Conservation (phyloP, 495 filamentous ascomycete genomes). For the Annulohypoxylon bovei region DNA sequence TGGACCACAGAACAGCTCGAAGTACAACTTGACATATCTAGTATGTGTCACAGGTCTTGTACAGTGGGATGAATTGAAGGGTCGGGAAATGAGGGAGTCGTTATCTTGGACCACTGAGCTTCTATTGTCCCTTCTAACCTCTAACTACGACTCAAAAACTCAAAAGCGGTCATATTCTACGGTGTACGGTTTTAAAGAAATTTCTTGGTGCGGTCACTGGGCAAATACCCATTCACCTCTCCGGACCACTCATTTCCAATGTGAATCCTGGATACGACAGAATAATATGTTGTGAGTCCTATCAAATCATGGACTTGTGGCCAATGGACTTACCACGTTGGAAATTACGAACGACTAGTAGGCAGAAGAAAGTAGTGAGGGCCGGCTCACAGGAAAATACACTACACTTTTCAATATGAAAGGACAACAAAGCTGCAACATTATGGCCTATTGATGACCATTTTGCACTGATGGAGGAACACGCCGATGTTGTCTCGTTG, state of each 20-base stretch:
- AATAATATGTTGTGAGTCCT: constrained; percentile 22
- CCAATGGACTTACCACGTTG: constrained; percentile 22
- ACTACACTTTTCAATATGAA: background rate
- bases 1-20: background rate
- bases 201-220: constrained; percentile 31
- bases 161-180: background rate
- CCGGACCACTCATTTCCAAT: constrained; percentile 4
- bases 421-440: background rate
- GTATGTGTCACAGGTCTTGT: constrained; percentile 1
- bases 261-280: constrained; percentile 35
- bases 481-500: background rate
- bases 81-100: background rate
- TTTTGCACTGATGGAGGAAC: background rate
- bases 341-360: constrained; percentile 16
- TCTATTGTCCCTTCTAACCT: constrained; percentile 2
- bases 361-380: constrained; percentile 6
- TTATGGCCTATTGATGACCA: background rate
- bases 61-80: background rate
- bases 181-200: constrained; percentile 4
- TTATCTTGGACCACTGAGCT: constrained; percentile 9
- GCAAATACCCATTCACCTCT: constrained; percentile 3
- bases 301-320: constrained; percentile 19
- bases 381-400: background rate
- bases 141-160: background rate
- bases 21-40: background rate